Percentiles rank a stretch among this genome's conserved stretches.
Conservation (phyloP, 495 filamentous ascomycete genomes). For the Podospora appendiculata region DNA sequence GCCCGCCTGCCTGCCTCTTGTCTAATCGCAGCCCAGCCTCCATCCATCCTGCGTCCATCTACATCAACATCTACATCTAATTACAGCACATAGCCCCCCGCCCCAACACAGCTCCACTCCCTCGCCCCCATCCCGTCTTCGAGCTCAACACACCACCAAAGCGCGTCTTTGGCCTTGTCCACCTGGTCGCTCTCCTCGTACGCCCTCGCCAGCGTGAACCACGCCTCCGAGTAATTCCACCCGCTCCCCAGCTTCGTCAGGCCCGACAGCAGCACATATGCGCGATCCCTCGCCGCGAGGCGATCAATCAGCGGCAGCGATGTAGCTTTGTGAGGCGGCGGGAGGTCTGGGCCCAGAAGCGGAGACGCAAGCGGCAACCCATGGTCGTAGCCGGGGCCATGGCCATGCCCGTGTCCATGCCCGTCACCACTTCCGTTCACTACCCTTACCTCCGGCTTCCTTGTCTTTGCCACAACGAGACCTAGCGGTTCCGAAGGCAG, state of each 20-base stretch:
- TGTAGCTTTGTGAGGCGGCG: slow-evolving; percentile 37
- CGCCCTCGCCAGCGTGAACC: slow-evolving; percentile 78
- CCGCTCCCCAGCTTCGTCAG: slow-evolving; percentile 80
- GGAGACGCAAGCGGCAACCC: background rate
- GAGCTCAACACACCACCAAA: slow-evolving; percentile 72
- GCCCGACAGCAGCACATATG: slow-evolving; percentile 68
- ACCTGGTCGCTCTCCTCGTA: slow-evolving; percentile 78
- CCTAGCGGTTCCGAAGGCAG: slow-evolving; percentile 36
- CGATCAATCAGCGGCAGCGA: slow-evolving; percentile 62
- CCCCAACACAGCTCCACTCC: slow-evolving; percentile 46
- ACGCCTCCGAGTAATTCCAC: slow-evolving; percentile 92
- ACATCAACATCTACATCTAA: background rate
- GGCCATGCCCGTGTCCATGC: too few species aligned
- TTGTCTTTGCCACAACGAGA: slow-evolving; percentile 13
- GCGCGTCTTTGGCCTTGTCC: slow-evolving; percentile 69
- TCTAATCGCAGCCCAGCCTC: background rate
- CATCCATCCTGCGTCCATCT: background rate
- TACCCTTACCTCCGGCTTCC: slow-evolving; percentile 1
- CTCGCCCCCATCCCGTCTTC: slow-evolving; percentile 59
- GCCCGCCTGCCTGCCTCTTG: background rate
- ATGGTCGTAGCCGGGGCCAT: background rate
- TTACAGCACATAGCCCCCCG: slow-evolving; percentile 50
- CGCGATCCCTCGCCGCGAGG: slow-evolving; percentile 78
- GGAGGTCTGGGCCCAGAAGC: slow-evolving; percentile 21
- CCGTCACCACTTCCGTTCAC: background rate